Evolutionary conservation across 495 filamentous ascomycete genomes (phyloP), one percentile per base, ranked within the genome.

Genomic region (Penicillium nucicola): DNA sequence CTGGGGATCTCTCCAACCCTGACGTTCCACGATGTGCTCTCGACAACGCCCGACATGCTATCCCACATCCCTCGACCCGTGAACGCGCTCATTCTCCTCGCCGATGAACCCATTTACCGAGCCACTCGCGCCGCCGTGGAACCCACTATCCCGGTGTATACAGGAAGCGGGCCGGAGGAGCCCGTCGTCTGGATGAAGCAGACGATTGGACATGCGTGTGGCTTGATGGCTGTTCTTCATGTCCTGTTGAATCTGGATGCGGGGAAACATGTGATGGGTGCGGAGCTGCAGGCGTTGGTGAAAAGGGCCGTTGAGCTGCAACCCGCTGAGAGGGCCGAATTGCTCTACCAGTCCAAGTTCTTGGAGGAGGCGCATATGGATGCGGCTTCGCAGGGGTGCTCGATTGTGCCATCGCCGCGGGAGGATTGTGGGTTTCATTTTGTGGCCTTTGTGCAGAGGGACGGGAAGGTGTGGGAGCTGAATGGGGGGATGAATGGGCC

Each of bases 401-500:
- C 87, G 2, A 66, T 57, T 23, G 82, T 86, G 5, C 90, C 88
- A 1, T 72, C 68, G 42, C 82, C 86, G 1, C 68, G 72, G 20
- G 86, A 84, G 48, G 73, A 81, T 51, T 75, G 86, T 23, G 80
- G 84, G 51, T 66, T 84, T 44, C 89, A 93, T 70, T 93, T 89
- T 63, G 79, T 95, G 28, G 85, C 80, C 36, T 92, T 95, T 69
- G 86, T 92, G 22, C 89, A 87, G 71, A 78, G 76, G n/a, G 67
- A 73, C 50, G 75, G 82, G 19, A 75, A 81, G 20, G 68, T 95
- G 32, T 95, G 90, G 83, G 90, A 95, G 73, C 71, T 96, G 42
- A 88, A 95, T 74, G 89, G 90, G 5, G 66, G 79, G 0, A 61
- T 88, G 50, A 84, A 85, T 52, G 89, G 90, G 0, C 90, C 90